Base-by-base conservation (phyloP, 2,329 filamentous ascomycete species). In the Huntiella omanensis region DNA sequence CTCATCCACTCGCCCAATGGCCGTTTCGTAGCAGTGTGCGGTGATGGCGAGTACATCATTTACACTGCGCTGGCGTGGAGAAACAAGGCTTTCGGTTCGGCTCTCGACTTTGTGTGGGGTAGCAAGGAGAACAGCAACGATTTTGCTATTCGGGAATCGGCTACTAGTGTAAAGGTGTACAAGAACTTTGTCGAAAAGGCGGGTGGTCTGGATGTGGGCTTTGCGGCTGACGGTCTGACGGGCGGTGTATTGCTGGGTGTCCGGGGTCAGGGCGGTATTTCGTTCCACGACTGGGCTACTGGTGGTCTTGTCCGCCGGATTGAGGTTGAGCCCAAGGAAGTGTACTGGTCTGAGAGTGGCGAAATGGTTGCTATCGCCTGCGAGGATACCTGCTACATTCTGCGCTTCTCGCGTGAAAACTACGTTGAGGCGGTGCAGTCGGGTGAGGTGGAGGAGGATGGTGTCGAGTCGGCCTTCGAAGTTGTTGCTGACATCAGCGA, bases 61-160 rank as follows among this genome's bases (percentile, higher is more conserved):
- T 96, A 96, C 67, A 96, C 91, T 22, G 87, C 91, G 47, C 72
- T 96, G 49, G 88, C 88, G 3, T 93, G 92, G 74, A 79, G 91
- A 59, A 96, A 98, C 65, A 95, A 96, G 67, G 86, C 86, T 3
- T 98, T 98, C 57, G 91, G 91, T 16, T 87, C 84, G 36, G 91
- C 88, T 5, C 67, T 96, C 45, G 91, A 98, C 64, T 98, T 98
- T 60, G 87, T 83, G 8, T 98, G 91, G 91, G 88, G 82, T 0
- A 84, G 83, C 39, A 95, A 94, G 64, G 88, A 95, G 49, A 94
- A 95, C 64, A 93, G 85, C 66, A 96, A 95, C 61, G 91, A 98
- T 61, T 96, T 93, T 58, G 91, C 91, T 35, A 96, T 98, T 55
- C 80, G 91, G 33, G 91, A 98, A 64, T 95, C 87, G 4, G 66